These are phyloP conservation scores for Entomortierella lignicola DNA, from an alignment of 192 early-diverging fungal genomes.

Conservation along the genomic window DNA sequence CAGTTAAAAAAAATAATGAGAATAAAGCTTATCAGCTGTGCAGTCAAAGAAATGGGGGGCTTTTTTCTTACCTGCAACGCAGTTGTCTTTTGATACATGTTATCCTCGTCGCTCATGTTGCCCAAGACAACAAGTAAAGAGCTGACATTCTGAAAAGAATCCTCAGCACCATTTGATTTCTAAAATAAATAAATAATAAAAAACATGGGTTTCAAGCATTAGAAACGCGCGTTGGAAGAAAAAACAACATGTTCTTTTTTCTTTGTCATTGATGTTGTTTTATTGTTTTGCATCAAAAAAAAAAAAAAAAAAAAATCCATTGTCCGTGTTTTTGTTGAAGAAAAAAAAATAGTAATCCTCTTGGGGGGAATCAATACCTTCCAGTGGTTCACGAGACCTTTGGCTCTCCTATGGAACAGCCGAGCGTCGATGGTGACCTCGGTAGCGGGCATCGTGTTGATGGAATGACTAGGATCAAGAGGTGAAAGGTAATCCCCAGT, in stretches of 20 bases:
- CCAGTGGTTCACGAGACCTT: constrained; percentile 47
- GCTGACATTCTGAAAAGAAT: constrained; percentile 68
- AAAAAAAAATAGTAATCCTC: too few relatives aligned
- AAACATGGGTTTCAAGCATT: too few relatives aligned
- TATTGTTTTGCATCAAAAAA: too few relatives aligned
- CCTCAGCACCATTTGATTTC: constrained; percentile 49
- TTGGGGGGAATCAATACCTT: not conserved
- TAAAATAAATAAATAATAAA: not conserved
- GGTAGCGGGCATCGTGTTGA: constrained; percentile 33
- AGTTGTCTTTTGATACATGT: constrained; percentile 78
- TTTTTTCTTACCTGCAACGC: constrained; percentile 67
- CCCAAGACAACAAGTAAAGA: constrained; percentile 75
- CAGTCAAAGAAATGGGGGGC: not conserved
- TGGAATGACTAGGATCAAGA: not conserved
- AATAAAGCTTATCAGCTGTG: too few relatives aligned
- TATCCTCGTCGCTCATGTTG: constrained; percentile 70
- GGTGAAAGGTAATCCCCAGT: constrained; percentile 3
- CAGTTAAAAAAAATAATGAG: too few relatives aligned
- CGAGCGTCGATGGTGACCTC: constrained; percentile 51
- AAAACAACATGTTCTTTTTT: not conserved
- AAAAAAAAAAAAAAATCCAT: too few relatives aligned
- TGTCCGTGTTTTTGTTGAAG: not conserved
- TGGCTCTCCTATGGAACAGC: constrained; percentile 46
- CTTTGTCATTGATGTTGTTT: not conserved
- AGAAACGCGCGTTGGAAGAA: too few relatives aligned